A percentile compares a stretch with the other conserved stretches of the same genome.
Evolutionary conservation across 2,329 filamentous ascomycete genomes (phyloP).

Genomic region (Dendrostoma leiphaemia): DNA sequence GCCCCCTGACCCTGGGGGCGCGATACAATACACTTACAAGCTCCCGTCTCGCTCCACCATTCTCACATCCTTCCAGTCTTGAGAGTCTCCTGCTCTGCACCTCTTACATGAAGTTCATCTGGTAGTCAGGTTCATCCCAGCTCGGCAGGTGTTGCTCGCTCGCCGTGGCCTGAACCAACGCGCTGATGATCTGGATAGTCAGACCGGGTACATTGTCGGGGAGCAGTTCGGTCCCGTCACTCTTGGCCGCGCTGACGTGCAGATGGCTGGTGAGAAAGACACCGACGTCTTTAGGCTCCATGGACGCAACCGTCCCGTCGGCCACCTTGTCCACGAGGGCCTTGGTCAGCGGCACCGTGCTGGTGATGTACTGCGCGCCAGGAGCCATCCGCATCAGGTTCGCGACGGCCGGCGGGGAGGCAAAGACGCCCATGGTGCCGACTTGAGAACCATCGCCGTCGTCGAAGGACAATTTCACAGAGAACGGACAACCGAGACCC

Average conservation of each 20-base stretch:
- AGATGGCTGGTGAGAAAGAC: slow-evolving; percentile 42
- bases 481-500: slow-evolving; percentile 59
- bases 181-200: slow-evolving; percentile 35
- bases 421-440: slow-evolving; percentile 60
- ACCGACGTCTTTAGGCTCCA: slow-evolving; percentile 35
- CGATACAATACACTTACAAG: background rate
- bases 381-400: slow-evolving; percentile 29
- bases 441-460: slow-evolving; percentile 48
- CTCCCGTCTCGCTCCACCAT: background rate
- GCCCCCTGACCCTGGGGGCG: background rate
- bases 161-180: slow-evolving; percentile 33
- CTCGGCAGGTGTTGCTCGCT: slow-evolving; percentile 33
- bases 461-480: slow-evolving; percentile 68
- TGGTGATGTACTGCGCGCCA: slow-evolving; percentile 39
- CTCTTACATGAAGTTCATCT: slow-evolving; percentile 5
- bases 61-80: too few species aligned
- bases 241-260: slow-evolving; percentile 30
- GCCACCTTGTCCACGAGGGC: slow-evolving; percentile 43
- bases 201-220: slow-evolving; percentile 31
- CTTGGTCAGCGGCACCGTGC: slow-evolving; percentile 51
- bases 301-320: slow-evolving; percentile 32
- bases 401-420: slow-evolving; percentile 27
- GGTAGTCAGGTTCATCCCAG: slow-evolving; percentile 31
- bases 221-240: slow-evolving; percentile 28
- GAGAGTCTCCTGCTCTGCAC: too few species aligned